Percentiles rank a stretch among this genome's conserved stretches.
Evolutionary conservation across 768 basidiomycete species (phyloP).

Genomic region (Mycena polygramma): DNA sequence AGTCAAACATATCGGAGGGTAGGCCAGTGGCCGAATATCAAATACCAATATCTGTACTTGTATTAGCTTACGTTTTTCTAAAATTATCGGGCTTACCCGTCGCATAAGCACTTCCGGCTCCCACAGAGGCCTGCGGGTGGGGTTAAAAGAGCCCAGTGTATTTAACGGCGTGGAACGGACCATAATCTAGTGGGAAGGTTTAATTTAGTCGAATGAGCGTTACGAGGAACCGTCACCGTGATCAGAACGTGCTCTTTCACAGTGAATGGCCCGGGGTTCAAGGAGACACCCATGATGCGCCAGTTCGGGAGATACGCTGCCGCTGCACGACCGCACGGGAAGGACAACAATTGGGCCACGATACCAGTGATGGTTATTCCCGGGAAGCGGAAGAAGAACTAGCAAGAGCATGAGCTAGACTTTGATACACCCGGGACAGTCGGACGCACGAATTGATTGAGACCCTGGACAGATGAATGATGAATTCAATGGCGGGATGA

Average conservation of each 20-base stretch:
- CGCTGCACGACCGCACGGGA: conserved; percentile 74
- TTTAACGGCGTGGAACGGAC: conserved; percentile 4
- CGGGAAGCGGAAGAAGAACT: conserved; percentile 47
- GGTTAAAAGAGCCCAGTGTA: neutral
- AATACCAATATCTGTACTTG: conserved; percentile 23
- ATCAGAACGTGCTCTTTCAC: conserved; percentile 73
- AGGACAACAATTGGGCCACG: conserved; percentile 77
- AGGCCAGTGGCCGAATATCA: neutral
- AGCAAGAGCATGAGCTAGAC: neutral
- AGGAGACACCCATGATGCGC: conserved; percentile 61
- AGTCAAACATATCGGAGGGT: neutral
- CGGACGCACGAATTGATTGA: conserved; percentile 56
- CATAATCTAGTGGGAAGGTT: conserved; percentile 28
- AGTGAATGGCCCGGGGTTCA: conserved; percentile 80
- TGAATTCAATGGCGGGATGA: neutral
- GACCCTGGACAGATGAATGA: conserved; percentile 48
- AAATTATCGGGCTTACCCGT: conserved; percentile 12
- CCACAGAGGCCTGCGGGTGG: conserved; percentile 40
- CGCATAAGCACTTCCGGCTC: conserved; percentile 37
- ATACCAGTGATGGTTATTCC: conserved; percentile 56
- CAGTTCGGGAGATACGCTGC: conserved; percentile 66
- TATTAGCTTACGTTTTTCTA: neutral
- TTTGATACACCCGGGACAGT: too few relatives aligned
- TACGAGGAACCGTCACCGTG: conserved; percentile 51
- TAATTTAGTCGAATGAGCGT: neutral